Percentiles rank a stretch among this genome's conserved stretches.
Conservation (phyloP, 495 filamentous ascomycete genomes). For the Tuber aestivum region DNA sequence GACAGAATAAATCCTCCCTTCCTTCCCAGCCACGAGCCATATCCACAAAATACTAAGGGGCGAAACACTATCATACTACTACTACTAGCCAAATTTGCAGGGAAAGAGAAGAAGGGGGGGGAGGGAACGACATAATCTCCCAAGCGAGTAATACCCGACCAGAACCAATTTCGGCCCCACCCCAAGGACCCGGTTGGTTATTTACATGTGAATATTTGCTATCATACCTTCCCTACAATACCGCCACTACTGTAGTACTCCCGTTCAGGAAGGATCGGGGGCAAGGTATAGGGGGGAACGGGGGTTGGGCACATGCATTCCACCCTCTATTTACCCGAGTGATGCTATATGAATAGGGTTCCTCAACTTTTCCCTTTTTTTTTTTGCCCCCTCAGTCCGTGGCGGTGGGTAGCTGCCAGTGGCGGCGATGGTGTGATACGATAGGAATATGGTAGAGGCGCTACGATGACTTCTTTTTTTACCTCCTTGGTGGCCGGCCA, state of each 20-base stretch:
- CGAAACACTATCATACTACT: background rate
- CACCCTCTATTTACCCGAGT: background rate
- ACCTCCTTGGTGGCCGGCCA: too few relatives aligned
- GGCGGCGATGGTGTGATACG: background rate
- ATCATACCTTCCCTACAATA: too few relatives aligned
- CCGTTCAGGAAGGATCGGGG: too few relatives aligned
- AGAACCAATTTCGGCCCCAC: background rate
- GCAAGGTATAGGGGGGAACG: background rate
- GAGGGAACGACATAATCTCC: background rate
- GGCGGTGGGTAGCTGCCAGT: background rate
- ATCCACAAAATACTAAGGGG: background rate
- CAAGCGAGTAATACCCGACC: background rate
- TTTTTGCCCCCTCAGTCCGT: background rate
- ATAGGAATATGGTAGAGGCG: background rate
- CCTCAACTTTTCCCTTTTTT: background rate
- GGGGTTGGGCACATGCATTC: background rate
- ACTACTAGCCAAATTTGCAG: background rate
- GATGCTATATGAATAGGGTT: background rate
- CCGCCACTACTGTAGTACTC: background rate
- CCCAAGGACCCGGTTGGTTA: background rate
- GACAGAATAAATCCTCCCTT: background rate
- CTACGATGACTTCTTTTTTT: background rate
- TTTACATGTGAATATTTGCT: background rate
- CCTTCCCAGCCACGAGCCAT: background rate
- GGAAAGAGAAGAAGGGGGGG: background rate